Base-by-base conservation (phyloP, 257 asterid genomes). In the Nicotiana undulata region DNA sequence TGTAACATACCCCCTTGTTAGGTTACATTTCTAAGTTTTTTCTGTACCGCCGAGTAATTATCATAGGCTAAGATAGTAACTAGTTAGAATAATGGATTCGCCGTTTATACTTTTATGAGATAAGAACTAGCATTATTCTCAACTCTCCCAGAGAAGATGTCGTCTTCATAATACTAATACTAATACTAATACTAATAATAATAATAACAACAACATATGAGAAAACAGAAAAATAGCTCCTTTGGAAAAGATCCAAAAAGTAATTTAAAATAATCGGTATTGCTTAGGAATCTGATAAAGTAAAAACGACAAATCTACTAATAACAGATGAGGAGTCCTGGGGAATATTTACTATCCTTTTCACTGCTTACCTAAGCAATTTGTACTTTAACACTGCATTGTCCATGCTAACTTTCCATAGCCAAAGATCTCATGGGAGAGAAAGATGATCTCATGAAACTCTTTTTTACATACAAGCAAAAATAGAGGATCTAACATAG, bases 341-440 rank as follows among this genome's bases (percentile, higher is more conserved):
- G 26, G 51, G 61, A 74, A 74, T 74, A 26, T 74, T 74, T 15
- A 74, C 61, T 74, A 49, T 44, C 32, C 40, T 29, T 58, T 80
- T 52, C 63, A 76, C 44, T 7, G 79, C 61, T 74, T 74, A 74
- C 61, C 61, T 49, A 49, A 74, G 79, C 61, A 49, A 74, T 49
- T 49, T 49, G 79, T 49, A 74, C 26, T 15, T 13, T 74, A 49
- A 40, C 51, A 60, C 61, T 49, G 26, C 40, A 12, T 51, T 51
- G 17, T 0, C 55, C 17, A 12, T 51, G 55, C 17, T 49, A 49
- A 49, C 20, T 49, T 74, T 10, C 79, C 61, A 26, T 49, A 16
- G 26, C 26, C 40, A 74, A 74, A 74, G 26, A 72, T 49, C 61
- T 46, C 7, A 46, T 49, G 1, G 65, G 9, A 59, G 22, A 40